Evolutionary conservation across 371 early-diverging fungal species (phyloP).

Genomic region (Coemansia sp.): DNA sequence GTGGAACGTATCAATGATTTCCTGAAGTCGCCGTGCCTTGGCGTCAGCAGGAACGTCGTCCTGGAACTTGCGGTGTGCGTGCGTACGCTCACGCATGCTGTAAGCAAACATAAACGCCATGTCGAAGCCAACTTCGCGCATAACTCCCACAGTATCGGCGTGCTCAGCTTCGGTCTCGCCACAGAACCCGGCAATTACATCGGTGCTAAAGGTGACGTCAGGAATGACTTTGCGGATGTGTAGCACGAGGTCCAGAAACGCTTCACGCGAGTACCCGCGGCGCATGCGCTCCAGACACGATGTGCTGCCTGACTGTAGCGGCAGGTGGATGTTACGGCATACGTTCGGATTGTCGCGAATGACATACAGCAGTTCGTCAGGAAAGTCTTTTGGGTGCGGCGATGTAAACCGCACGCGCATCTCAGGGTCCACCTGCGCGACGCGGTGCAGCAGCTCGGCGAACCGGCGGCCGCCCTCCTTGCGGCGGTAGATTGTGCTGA

Average conservation of each 20-base stretch:
- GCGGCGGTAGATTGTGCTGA: slow-evolving; percentile 73
- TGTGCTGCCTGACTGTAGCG: slow-evolving; percentile 73
- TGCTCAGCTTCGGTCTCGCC: slow-evolving; percentile 79
- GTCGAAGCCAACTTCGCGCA: slow-evolving; percentile 70
- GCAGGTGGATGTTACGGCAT: slow-evolving; percentile 71
- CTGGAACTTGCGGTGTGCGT: slow-evolving; percentile 66
- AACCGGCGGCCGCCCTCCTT: slow-evolving; percentile 75
- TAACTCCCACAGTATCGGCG: slow-evolving; percentile 65
- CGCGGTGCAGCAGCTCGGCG: slow-evolving; percentile 70
- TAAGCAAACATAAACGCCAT: slow-evolving; percentile 83
- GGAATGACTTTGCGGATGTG: slow-evolving; percentile 67
- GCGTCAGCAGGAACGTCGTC: slow-evolving; percentile 68
- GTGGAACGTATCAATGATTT: slow-evolving; percentile 70
- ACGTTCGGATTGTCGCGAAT: slow-evolving; percentile 69
- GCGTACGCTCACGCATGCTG: slow-evolving; percentile 75
- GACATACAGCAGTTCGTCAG: slow-evolving; percentile 65
- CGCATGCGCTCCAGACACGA: slow-evolving; percentile 70
- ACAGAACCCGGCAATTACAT: slow-evolving; percentile 78
- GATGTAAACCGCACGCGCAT: slow-evolving; percentile 79
- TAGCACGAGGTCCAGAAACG: slow-evolving; percentile 67
- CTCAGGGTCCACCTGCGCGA: slow-evolving; percentile 69
- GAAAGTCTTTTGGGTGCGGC: slow-evolving; percentile 83
- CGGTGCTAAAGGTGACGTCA: slow-evolving; percentile 70
- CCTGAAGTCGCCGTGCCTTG: slow-evolving; percentile 62
- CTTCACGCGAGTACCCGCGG: slow-evolving; percentile 73